These are phyloP conservation scores for Conticribra weissflogii DNA, from an alignment of 108 stramenopile genomes.

Conservation along the genomic window DNA sequence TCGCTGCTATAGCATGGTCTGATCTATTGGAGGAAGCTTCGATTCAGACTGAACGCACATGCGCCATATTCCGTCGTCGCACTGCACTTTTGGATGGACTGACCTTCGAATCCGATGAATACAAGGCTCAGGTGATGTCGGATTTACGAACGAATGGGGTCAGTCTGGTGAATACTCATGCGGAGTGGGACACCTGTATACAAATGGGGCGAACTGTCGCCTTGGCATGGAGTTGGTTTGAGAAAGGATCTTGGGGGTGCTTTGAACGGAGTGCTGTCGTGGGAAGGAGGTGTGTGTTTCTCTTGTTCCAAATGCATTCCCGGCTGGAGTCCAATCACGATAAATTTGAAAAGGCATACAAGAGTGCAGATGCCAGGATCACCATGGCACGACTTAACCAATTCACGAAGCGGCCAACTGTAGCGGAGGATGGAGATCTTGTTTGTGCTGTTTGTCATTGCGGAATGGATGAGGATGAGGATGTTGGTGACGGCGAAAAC, in stretches of 20 bases:
- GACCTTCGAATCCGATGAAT: slow-evolving; percentile 40
- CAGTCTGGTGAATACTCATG: slow-evolving; percentile 29
- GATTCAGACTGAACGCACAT: slow-evolving; percentile 34
- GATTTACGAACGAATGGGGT: slow-evolving; percentile 37
- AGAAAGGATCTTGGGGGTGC: slow-evolving; percentile 46
- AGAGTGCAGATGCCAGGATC: slow-evolving; percentile 39
- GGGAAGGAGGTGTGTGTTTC: slow-evolving; percentile 39
- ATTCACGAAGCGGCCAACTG: slow-evolving; percentile 15
- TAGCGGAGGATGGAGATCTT: slow-evolving; percentile 12
- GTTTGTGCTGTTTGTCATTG: slow-evolving; percentile 46
- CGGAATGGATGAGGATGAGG: slow-evolving; percentile 28
- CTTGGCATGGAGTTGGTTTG: slow-evolving; percentile 52
- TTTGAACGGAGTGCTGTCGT: slow-evolving; percentile 46
- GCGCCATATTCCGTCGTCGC: slow-evolving; percentile 42
- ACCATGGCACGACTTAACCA: slow-evolving; percentile 24
- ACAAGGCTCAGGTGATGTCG: slow-evolving; percentile 41
- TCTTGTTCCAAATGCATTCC: slow-evolving; percentile 49
- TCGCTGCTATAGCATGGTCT: slow-evolving; percentile 41
- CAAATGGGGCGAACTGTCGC: slow-evolving; percentile 48
- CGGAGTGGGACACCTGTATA: slow-evolving; percentile 52
- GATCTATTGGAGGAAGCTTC: slow-evolving; percentile 40
- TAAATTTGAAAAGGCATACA: slow-evolving; percentile 41
- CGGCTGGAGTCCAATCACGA: slow-evolving; percentile 41
- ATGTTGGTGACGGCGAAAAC: slow-evolving; percentile 6
- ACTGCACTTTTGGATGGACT: slow-evolving; percentile 33